Evolutionary conservation across 441 rosid species (phyloP), one percentile per base, ranked within the genome.

Genomic region (Rhodomyrtus psidioides): DNA sequence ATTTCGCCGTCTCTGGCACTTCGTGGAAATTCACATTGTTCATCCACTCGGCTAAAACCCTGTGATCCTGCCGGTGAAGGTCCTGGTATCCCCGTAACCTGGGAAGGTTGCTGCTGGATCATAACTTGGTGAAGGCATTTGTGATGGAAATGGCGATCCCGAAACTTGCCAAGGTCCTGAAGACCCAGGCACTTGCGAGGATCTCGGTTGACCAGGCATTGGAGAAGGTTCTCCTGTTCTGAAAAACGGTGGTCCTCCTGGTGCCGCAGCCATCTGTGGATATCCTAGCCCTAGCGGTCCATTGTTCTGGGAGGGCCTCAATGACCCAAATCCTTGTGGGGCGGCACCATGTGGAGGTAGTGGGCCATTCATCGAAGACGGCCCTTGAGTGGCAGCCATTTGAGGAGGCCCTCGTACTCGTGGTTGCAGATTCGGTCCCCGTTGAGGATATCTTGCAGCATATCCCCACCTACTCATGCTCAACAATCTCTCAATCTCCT

Each of bases 401-500:
- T 14, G 87, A 86, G 87, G 79, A 53, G 88, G 87, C 62, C 91
- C 89, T 81, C 39, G 86, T n/a, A 19, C 62, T n/a, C 60, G 83
- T 9, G 59, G 17, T 39, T 83, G 87, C 4, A 30, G 54, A 82
- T 70, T 70, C 3, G n/a, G 49, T 82, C 84, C 59, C 39, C 55
- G 84, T 10, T 55, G 84, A 82, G 84, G 62, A 56, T 54, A 42
- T 7, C 87, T 85, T 0, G 82, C 81, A 39, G 90, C 89, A 26
- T 89, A 84, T 56, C 87, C 89, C 93, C 91, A 90, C 86, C 93
- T 89, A 81, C 89, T 91, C 88, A 89, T 92, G 89, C 85, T 91
- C 53, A 95, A 89, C 86, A 92, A 74, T 54, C 86, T 93, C 88
- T 96, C 94, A 87, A 97, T 90, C 90, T 93, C 98, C 88, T 92